Conservation (phyloP, 2,329 filamentous ascomycete genomes). For the Botryotinia convoluta region DNA sequence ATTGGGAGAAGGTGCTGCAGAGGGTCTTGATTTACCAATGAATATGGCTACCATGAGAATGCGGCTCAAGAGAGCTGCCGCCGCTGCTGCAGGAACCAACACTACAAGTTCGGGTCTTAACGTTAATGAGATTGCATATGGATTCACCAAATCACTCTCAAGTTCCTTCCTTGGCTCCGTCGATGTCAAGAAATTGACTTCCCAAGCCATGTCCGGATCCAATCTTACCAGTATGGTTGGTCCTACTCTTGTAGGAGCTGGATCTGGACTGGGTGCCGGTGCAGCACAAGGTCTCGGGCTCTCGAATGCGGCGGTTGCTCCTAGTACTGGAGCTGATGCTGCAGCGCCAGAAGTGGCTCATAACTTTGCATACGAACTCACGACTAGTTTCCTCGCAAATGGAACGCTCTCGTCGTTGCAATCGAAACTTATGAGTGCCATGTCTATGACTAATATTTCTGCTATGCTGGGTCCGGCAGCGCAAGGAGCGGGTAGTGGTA, state of each 20-base stretch:
- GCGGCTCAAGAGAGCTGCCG: not conserved
- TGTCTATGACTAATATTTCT: not conserved
- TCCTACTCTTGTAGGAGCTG: slow-evolving; percentile 5
- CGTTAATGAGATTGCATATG: not conserved
- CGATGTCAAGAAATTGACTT: slow-evolving; percentile 8
- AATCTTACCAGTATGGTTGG: slow-evolving; percentile 7
- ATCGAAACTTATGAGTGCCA: slow-evolving; percentile 10
- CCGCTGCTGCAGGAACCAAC: not conserved
- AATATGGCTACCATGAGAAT: not conserved
- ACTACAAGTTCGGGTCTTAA: not conserved
- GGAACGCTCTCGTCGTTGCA: not conserved
- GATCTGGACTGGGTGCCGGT: slow-evolving; percentile 11
- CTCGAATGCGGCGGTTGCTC: not conserved
- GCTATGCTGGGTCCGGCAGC: slow-evolving; percentile 7
- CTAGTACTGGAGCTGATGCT: not conserved
- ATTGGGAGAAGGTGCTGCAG: slow-evolving; percentile 17
- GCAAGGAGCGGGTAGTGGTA: slow-evolving; percentile 14
- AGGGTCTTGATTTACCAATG: slow-evolving; percentile 17
- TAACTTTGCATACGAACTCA: slow-evolving; percentile 14
- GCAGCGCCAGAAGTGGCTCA: slow-evolving; percentile 8
- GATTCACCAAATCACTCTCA: slow-evolving; percentile 18
- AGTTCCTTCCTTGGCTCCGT: slow-evolving; percentile 18
- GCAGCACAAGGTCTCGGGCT: slow-evolving; percentile 9
- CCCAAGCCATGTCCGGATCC: slow-evolving; percentile 14
- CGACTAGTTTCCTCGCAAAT: slow-evolving; percentile 15